Evolutionary conservation across 192 early-diverging fungal species (phyloP).

Genomic region (Backusella liffmaniae): DNA sequence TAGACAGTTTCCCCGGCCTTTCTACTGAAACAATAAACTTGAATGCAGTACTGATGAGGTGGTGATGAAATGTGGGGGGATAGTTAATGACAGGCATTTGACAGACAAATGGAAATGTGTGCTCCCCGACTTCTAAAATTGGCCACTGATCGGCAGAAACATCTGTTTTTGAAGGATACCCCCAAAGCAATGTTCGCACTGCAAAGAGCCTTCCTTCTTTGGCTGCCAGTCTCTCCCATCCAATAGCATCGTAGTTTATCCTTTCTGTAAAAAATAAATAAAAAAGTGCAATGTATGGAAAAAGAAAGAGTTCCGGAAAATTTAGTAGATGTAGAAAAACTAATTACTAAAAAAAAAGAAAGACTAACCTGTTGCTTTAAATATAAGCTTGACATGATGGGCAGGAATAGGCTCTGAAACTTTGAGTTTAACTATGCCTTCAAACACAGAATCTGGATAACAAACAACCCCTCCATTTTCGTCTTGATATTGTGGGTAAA

Average conservation of each 20-base stretch:
- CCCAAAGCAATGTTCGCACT: not conserved
- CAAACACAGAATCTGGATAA: constrained; percentile 21
- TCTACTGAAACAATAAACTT: not conserved
- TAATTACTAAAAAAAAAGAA: no score
- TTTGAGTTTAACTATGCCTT: constrained; percentile 19
- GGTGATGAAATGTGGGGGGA: constrained; percentile 7
- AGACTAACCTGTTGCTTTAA: constrained; percentile 25
- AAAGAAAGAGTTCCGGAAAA: not conserved
- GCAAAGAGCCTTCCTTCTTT: not conserved
- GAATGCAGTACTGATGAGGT: not conserved
- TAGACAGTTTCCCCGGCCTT: not conserved
- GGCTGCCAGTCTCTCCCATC: not conserved
- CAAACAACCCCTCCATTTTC: not conserved
- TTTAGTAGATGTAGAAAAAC: not conserved
- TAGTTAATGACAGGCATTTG: constrained; percentile 9
- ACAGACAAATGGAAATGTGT: constrained; percentile 5
- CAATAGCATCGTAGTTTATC: constrained; percentile 13
- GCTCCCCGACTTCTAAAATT: constrained; percentile 1
- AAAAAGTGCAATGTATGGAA: not conserved
- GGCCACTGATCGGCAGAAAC: not conserved
- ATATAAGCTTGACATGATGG: constrained; percentile 22
- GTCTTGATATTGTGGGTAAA: not conserved
- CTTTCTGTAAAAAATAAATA: constrained; percentile 1
- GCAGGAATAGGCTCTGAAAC: constrained; percentile 10
- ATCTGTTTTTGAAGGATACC: not conserved